These are phyloP conservation scores for Microbotryum intermedium DNA, from an alignment of 1,284 basidiomycete genomes.

Conservation along the genomic window DNA sequence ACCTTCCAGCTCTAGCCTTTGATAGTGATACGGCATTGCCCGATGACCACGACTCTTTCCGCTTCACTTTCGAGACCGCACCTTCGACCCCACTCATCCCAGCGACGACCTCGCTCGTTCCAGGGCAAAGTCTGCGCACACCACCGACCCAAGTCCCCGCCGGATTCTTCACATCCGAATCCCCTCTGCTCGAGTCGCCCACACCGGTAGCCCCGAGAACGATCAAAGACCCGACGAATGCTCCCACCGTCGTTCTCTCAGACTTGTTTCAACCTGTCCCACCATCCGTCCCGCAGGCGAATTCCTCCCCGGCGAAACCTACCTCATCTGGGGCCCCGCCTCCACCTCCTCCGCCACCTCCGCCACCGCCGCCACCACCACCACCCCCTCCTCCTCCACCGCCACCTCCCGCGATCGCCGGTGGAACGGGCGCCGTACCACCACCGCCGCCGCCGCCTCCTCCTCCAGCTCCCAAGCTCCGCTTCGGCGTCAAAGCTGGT, in stretches of 20 bases:
- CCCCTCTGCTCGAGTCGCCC: not conserved
- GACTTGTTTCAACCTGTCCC: not conserved
- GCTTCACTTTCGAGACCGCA: slow-evolving; percentile 2
- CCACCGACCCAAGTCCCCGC: not conserved
- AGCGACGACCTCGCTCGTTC: too few relatives aligned
- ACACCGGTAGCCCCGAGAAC: not conserved
- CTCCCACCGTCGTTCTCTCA: not conserved
- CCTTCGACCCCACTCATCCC: slow-evolving; percentile 7
- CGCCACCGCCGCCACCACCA: slow-evolving; percentile 15
- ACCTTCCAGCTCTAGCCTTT: slow-evolving; percentile 11
- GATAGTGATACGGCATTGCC: slow-evolving; percentile 14
- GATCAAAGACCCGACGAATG: not conserved
- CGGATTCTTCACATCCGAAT: not conserved
- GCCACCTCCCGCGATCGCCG: slow-evolving; percentile 3
- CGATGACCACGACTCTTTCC: slow-evolving; percentile 6
- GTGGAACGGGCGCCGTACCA: slow-evolving; percentile 8
- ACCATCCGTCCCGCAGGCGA: slow-evolving; percentile 35
- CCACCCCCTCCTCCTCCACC: slow-evolving; percentile 6
- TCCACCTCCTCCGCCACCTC: not conserved
- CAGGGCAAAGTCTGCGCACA: not conserved
- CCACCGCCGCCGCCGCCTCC: slow-evolving; percentile 30
- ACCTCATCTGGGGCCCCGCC: not conserved
- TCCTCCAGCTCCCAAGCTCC: slow-evolving; percentile 41
- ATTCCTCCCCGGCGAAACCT: not conserved
- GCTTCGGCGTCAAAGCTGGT: slow-evolving; percentile 17